These are phyloP conservation scores for Globisporangium takayamanum DNA, from an alignment of 352 stramenopile species.

Conservation along the genomic window DNA sequence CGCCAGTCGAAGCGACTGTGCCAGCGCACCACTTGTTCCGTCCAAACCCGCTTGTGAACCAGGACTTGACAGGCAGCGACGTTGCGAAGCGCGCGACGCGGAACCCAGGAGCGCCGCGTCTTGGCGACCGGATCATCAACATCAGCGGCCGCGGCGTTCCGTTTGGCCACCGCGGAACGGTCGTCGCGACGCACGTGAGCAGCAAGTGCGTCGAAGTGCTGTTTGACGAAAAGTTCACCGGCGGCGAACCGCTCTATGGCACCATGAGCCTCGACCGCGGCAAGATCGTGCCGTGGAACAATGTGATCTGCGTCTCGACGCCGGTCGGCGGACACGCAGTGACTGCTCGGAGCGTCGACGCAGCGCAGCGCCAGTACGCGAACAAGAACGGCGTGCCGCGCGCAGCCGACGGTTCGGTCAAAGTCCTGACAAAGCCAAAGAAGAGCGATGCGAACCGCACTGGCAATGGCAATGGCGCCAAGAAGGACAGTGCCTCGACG, in stretches of 20 bases:
- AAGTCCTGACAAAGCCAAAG: constrained; percentile 6
- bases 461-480: not conserved
- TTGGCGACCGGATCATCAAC: constrained; percentile 98
- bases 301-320: constrained; percentile 63
- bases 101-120: constrained; percentile 70
- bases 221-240: constrained; percentile 96
- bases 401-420: constrained; percentile 7
- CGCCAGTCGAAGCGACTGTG: constrained; percentile 37
- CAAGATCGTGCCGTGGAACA: constrained; percentile 94
- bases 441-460: not conserved
- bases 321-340: constrained; percentile 11
- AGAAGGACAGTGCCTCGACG: not conserved
- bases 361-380: constrained; percentile 9
- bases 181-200: constrained; percentile 95
- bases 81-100: constrained; percentile 48
- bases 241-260: constrained; percentile 93
- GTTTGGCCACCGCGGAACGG: constrained; percentile 96
- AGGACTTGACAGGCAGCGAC: constrained; percentile 69
- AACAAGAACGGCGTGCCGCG: constrained; percentile 11
- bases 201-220: constrained; percentile 97
- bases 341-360: constrained; percentile 3
- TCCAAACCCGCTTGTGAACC: constrained; percentile 68
- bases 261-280: constrained; percentile 92
- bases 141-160: constrained; percentile 92
- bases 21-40: constrained; percentile 58